Evolutionary conservation across 163 green algal species (phyloP).

Genomic region (Chlamydomonas reinhardtii): DNA sequence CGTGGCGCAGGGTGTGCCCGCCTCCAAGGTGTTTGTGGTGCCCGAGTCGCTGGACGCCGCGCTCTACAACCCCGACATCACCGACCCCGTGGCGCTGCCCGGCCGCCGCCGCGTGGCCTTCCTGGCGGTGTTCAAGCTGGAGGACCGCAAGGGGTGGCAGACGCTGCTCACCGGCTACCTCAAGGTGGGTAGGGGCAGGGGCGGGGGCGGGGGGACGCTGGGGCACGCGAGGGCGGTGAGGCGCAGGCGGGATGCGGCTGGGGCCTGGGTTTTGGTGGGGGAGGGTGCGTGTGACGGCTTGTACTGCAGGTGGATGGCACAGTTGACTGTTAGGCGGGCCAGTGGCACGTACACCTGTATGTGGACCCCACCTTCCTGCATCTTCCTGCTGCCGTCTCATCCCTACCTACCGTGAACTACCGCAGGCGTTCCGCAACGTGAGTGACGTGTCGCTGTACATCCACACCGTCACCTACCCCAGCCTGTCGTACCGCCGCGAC

Average conservation of each 20-base stretch:
- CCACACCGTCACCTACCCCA: not conserved
- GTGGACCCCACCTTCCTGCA: no score
- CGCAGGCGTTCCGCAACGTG: slow-evolving; percentile 2
- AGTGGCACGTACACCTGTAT: no score
- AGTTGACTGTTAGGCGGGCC: no score
- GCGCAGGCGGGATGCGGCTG: no score
- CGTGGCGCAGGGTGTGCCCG: not conserved
- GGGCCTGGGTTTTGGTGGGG: not conserved
- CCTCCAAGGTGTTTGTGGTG: not conserved
- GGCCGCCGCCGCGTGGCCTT: not conserved
- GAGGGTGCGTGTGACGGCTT: no score
- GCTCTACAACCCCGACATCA: slow-evolving; percentile 8
- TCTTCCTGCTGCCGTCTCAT: no score
- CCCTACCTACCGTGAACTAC: no score
- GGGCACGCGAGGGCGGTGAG: no score
- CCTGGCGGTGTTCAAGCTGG: not conserved
- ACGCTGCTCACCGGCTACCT: slow-evolving; percentile 1
- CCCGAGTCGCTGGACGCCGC: not conserved
- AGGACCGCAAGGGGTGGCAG: slow-evolving; percentile 4
- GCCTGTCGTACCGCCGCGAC: not conserved
- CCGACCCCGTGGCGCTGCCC: not conserved
- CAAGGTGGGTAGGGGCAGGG: not conserved
- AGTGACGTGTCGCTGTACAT: slow-evolving; percentile 1
- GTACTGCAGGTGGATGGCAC: no score
- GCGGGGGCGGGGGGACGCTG: no score